Percentiles rank a stretch among this genome's conserved stretches.
Evolutionary conservation across 1,284 basidiomycete genomes (phyloP).

Genomic region (Exobasidium rhododendri): DNA sequence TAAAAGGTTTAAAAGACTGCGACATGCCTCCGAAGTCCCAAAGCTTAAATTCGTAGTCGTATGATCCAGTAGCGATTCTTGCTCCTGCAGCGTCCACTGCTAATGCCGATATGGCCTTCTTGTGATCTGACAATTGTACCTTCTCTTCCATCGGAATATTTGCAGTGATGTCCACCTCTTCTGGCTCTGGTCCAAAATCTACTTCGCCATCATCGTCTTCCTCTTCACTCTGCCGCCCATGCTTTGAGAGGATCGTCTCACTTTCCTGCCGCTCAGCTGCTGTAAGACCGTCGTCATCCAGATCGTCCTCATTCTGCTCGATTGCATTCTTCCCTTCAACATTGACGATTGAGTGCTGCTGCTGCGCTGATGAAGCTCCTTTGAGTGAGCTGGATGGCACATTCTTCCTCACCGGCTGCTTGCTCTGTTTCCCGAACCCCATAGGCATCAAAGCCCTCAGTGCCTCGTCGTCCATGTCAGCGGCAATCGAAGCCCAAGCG

Average conservation of each 20-base stretch:
- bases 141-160: conserved; percentile 2
- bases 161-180: background rate
- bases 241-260: conserved; percentile 11
- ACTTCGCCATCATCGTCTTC: conserved; percentile 22
- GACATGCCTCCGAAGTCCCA: conserved; percentile 99
- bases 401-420: background rate
- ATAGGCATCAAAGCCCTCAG: conserved; percentile 49
- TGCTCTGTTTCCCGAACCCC: conserved; percentile 30
- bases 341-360: background rate
- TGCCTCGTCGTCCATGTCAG: conserved; percentile 48
- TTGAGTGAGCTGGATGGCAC: background rate
- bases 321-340: background rate
- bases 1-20: conserved; percentile 77
- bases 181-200: conserved; percentile 15
- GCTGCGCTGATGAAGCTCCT: background rate
- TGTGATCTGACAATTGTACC: conserved; percentile 10
- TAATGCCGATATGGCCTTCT: conserved; percentile 74
- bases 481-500: too few species aligned
- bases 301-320: conserved; percentile 17
- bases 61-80: conserved; percentile 80
- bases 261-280: conserved; percentile 37
- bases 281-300: conserved; percentile 40
- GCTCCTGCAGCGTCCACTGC: conserved; percentile 89
- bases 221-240: conserved; percentile 13
- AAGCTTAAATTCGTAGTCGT: conserved; percentile 94